These are phyloP conservation scores for Stagonosporopsis rhizophila DNA, from an alignment of 2,329 filamentous ascomycete species.

Conservation along the genomic window DNA sequence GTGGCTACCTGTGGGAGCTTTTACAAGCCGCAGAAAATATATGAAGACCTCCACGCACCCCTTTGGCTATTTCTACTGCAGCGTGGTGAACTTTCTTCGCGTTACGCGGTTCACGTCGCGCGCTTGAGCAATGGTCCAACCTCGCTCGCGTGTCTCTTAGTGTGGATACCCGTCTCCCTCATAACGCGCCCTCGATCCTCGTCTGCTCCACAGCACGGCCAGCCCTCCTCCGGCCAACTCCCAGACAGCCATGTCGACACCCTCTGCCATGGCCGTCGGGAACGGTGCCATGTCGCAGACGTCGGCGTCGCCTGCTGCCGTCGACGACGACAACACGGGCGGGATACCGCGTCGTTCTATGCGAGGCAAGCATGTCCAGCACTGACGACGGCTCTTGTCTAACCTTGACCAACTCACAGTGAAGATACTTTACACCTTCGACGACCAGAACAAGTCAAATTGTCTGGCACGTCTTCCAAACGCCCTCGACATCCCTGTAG, in stretches of 20 bases:
- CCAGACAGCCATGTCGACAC: constrained; percentile 45
- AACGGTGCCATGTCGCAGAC: constrained; percentile 33
- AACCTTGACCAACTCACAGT: constrained; percentile 62
- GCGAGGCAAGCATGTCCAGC: constrained; percentile 51
- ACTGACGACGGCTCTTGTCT: constrained; percentile 21
- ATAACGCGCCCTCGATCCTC: constrained; percentile 25
- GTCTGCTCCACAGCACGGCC: constrained; percentile 26
- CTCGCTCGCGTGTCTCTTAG: constrained; percentile 31
- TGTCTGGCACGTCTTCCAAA: constrained; percentile 88
- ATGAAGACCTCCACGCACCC: constrained; percentile 4
- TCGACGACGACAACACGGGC: constrained; percentile 35
- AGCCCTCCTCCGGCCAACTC: constrained; percentile 23
- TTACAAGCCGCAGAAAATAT: neutral
- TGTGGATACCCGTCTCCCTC: constrained; percentile 29
- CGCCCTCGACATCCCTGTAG: constrained; percentile 78
- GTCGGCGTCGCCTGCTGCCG: constrained; percentile 27
- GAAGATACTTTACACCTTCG: constrained; percentile 97
- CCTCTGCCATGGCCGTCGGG: constrained; percentile 32
- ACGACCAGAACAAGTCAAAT: constrained; percentile 84
- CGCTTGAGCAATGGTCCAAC: constrained; percentile 46
- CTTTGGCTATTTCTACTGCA: constrained; percentile 18
- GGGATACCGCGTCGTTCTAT: constrained; percentile 53
- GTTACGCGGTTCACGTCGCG: constrained; percentile 35
- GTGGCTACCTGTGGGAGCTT: constrained; percentile 23
- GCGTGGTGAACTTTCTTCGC: constrained; percentile 12